Percentiles rank a stretch among this genome's conserved stretches.
These are phyloP conservation scores for Elsinoe necatrix DNA, from an alignment of 2,329 filamentous ascomycete genomes.

Conservation along the genomic window DNA sequence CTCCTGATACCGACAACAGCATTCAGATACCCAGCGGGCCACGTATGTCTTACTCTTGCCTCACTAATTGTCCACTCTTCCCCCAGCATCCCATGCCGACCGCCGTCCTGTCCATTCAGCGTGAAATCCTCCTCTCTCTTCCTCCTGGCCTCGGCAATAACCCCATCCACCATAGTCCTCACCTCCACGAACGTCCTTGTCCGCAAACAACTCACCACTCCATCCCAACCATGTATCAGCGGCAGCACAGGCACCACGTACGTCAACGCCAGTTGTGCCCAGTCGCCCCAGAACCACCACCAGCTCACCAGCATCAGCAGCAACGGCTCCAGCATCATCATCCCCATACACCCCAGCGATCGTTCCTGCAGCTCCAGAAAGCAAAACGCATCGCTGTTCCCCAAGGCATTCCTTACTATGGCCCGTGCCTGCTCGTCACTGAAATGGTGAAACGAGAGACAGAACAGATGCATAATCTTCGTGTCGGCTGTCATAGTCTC, in stretches of 20 bases:
- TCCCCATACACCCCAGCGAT: constrained; percentile 22
- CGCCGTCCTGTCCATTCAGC: constrained; percentile 3
- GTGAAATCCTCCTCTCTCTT: constrained; percentile 36
- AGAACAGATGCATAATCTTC: constrained; percentile 59
- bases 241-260: constrained; percentile 60
- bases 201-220: constrained; percentile 56
- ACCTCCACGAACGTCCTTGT: constrained; percentile 61
- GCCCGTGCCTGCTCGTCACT: constrained; percentile 52
- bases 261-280: constrained; percentile 54
- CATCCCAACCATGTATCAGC: constrained; percentile 60
- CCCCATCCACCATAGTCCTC: constrained; percentile 45
- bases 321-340: constrained; percentile 30
- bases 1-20: constrained; percentile 23
- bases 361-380: constrained; percentile 71
- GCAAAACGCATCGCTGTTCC: constrained; percentile 58
- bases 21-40: constrained; percentile 41
- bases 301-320: constrained; percentile 47
- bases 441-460: constrained; percentile 71
- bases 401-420: constrained; percentile 56
- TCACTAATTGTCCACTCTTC: constrained; percentile 37
- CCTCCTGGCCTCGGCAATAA: constrained; percentile 22
- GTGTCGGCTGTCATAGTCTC: constrained; percentile 10
- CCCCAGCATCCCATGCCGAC: constrained; percentile 31
- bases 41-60: constrained; percentile 38
- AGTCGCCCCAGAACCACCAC: constrained; percentile 45